Evolutionary conservation across 2,329 filamentous ascomycete species (phyloP).

Genomic region (Beauveria australis): DNA sequence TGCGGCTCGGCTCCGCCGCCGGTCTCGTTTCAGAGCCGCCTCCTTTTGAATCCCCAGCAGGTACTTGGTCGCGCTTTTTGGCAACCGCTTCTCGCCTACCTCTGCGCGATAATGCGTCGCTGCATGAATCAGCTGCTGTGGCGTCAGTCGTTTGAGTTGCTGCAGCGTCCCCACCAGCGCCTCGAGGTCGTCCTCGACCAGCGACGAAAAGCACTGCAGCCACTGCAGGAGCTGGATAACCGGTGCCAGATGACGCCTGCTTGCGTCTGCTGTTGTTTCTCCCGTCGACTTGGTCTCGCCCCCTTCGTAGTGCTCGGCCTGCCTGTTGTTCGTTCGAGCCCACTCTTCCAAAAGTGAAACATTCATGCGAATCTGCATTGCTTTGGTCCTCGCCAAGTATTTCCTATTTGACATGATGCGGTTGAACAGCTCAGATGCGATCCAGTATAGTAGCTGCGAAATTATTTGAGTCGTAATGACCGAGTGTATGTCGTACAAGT

Average conservation of each 20-base stretch:
- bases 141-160: constrained; percentile 75
- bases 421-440: constrained; percentile 94
- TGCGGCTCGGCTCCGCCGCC: constrained; percentile 38
- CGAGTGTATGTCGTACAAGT: constrained; percentile 98
- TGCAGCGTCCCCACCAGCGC: constrained; percentile 81
- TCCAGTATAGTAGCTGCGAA: constrained; percentile 90
- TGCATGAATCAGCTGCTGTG: constrained; percentile 83
- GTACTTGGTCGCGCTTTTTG: constrained; percentile 83
- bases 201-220: constrained; percentile 94
- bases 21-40: constrained; percentile 50
- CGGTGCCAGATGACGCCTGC: constrained; percentile 76
- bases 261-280: constrained; percentile 78
- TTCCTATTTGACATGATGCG: constrained; percentile 94
- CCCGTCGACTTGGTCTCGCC: constrained; percentile 79
- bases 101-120: constrained; percentile 91
- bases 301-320: constrained; percentile 91
- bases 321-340: constrained; percentile 86
- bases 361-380: constrained; percentile 99
- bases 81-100: constrained; percentile 86
- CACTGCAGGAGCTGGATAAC: constrained; percentile 92
- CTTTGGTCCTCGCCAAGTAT: constrained; percentile 91
- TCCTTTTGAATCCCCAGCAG: constrained; percentile 71
- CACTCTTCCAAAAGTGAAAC: constrained; percentile 92
- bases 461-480: constrained; percentile 90
- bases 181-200: constrained; percentile 77